Conservation (phyloP, 2,329 filamentous ascomycete species). For the Ophiostoma sp. region DNA sequence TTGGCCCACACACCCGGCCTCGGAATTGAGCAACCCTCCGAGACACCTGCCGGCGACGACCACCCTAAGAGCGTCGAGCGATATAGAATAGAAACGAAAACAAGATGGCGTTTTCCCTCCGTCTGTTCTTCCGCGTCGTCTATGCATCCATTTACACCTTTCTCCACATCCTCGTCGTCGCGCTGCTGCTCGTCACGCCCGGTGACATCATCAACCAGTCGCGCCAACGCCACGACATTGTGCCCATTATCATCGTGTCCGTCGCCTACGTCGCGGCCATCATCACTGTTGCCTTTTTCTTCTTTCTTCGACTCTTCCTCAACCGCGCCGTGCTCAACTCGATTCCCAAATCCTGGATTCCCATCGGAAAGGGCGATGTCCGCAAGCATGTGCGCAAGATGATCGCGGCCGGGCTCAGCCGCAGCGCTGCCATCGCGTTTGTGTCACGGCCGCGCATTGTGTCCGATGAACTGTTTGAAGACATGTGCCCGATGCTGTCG, state of each 20-base stretch:
- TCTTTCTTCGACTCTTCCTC: constrained; percentile 77
- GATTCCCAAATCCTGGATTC: constrained; percentile 83
- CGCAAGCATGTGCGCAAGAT: constrained; percentile 67
- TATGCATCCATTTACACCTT: constrained; percentile 74
- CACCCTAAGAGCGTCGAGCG: background rate
- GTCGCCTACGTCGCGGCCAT: constrained; percentile 70
- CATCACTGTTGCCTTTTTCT: constrained; percentile 67
- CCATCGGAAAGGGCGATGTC: constrained; percentile 79
- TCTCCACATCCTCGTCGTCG: constrained; percentile 66
- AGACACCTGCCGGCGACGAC: background rate
- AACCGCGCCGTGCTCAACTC: constrained; percentile 71
- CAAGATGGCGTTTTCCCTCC: constrained; percentile 30
- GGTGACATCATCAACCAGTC: constrained; percentile 76
- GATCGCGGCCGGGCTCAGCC: constrained; percentile 64
- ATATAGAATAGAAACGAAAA: background rate
- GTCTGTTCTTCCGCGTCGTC: constrained; percentile 67
- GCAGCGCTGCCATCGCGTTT: constrained; percentile 77
- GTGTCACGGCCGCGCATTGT: constrained; percentile 63
- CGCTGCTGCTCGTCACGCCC: constrained; percentile 72
- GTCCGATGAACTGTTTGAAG: constrained; percentile 27
- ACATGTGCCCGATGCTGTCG: constrained; percentile 16
- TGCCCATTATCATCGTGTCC: constrained; percentile 78
- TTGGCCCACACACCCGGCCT: background rate
- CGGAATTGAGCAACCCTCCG: background rate
- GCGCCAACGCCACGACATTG: constrained; percentile 57